phyloP scores from a whole-genome alignment of 169 alveolate species.

The Cytauxzoon felis region DNA sequence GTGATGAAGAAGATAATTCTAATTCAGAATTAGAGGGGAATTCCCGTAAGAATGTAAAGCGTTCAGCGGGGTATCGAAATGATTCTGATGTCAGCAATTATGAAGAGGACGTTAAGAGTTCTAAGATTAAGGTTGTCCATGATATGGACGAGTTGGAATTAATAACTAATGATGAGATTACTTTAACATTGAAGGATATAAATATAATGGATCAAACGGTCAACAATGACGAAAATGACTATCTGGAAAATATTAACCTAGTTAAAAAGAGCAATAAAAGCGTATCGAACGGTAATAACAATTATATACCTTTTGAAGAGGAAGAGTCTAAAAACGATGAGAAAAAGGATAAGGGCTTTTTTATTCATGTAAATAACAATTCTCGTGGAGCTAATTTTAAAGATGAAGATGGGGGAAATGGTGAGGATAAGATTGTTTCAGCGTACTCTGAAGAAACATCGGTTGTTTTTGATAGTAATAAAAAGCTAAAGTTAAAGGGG shows the following conservation, averaged over 20 bases:
- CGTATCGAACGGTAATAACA: constrained; percentile 2
- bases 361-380: not conserved
- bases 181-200: constrained; percentile 48
- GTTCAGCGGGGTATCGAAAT: not conserved
- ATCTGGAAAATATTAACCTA: constrained; percentile 44
- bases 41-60: not conserved
- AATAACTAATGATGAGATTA: constrained; percentile 41
- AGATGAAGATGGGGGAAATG: not conserved
- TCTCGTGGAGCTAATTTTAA: not conserved
- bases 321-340: constrained; percentile 18
- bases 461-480: too few relatives aligned
- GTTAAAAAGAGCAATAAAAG: constrained; percentile 8
- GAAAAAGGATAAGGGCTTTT: not conserved
- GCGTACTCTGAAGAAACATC: too few relatives aligned
- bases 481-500: constrained; percentile 34
- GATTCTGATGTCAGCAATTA: too few relatives aligned
- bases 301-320: constrained; percentile 56
- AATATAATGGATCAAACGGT: constrained; percentile 60
- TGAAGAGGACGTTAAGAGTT: constrained; percentile 1
- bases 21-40: not conserved
- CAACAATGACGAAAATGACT: constrained; percentile 57
- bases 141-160: constrained; percentile 41
- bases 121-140: constrained; percentile 55
- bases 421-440: not conserved
- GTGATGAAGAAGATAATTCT: constrained; percentile 52